Conservation (phyloP, 2,329 filamentous ascomycete genomes). For the Epichloe baconii region DNA sequence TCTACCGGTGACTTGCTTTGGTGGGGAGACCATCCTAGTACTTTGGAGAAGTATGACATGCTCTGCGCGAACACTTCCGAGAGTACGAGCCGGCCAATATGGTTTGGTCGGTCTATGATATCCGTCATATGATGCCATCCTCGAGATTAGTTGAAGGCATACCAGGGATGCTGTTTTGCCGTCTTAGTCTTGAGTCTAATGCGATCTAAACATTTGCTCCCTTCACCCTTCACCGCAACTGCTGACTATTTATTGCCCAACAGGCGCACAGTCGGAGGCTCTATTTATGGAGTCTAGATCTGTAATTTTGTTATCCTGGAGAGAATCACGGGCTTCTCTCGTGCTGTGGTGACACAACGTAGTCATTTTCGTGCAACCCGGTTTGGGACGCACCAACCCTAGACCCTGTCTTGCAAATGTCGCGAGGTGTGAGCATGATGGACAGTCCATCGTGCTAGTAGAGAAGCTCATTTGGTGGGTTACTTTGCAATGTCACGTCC, state of each 20-base stretch:
- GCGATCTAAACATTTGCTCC: not conserved
- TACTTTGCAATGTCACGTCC: slow-evolving; percentile 2
- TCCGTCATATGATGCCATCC: slow-evolving; percentile 3
- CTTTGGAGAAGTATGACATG: not conserved
- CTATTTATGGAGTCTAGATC: not conserved
- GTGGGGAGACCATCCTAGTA: not conserved
- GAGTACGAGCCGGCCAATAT: not conserved
- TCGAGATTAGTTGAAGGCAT: not conserved
- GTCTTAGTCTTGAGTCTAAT: not conserved
- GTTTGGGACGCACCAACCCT: not conserved
- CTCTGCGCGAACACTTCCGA: not conserved
- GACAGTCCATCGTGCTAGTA: not conserved
- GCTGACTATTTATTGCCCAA: not conserved
- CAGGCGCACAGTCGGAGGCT: not conserved
- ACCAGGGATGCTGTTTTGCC: not conserved
- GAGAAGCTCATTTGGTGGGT: not conserved
- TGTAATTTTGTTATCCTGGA: too few species aligned
- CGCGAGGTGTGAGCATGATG: not conserved
- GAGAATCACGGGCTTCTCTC: not conserved
- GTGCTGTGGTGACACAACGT: not conserved
- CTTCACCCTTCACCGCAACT: not conserved
- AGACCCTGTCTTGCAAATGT: not conserved
- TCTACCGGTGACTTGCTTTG: not conserved
- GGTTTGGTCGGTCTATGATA: not conserved
- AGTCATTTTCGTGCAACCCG: not conserved